Evolutionary conservation across 108 stramenopile species (phyloP).

Genomic region (Schizochytrium sp.): DNA sequence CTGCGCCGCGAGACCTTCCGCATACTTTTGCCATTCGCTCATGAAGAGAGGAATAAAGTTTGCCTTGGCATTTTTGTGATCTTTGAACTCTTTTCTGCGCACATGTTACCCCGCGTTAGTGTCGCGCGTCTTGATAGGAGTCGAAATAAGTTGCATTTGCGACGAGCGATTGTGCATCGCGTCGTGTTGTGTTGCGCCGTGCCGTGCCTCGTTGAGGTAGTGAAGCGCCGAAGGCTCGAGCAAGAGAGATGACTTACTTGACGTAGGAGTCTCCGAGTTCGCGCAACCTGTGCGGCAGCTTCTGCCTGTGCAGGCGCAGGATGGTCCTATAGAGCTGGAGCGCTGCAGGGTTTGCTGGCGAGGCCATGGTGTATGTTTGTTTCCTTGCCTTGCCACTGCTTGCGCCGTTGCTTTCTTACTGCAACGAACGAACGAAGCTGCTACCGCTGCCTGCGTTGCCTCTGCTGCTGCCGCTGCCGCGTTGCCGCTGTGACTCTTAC

Average conservation of each 20-base stretch:
- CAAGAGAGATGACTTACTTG: background rate
- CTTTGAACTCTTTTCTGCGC: constrained; percentile 12
- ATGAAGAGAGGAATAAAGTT: background rate
- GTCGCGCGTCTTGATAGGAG: background rate
- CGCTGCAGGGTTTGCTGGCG: background rate
- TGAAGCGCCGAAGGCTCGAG: background rate
- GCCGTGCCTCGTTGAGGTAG: background rate
- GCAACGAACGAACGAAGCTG: too few species aligned
- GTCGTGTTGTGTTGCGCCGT: too few species aligned
- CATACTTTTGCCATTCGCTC: constrained; percentile 9
- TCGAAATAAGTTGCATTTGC: background rate
- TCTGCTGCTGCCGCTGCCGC: too few species aligned
- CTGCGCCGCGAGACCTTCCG: background rate
- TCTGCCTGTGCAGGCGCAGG: constrained; percentile 7
- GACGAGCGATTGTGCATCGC: background rate
- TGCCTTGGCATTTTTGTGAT: background rate
- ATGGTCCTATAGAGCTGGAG: constrained; percentile 5
- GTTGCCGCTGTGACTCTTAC: too few species aligned
- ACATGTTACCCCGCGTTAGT: background rate
- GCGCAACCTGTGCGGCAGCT: constrained; percentile 5
- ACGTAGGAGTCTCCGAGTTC: constrained; percentile 13
- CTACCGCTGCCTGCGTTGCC: too few species aligned
- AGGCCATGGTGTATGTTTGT: background rate
- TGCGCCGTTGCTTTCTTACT: too few species aligned
- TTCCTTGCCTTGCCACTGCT: too few species aligned